Conservation (phyloP, 441 rosid genomes). For the Gossypium armourianum region DNA sequence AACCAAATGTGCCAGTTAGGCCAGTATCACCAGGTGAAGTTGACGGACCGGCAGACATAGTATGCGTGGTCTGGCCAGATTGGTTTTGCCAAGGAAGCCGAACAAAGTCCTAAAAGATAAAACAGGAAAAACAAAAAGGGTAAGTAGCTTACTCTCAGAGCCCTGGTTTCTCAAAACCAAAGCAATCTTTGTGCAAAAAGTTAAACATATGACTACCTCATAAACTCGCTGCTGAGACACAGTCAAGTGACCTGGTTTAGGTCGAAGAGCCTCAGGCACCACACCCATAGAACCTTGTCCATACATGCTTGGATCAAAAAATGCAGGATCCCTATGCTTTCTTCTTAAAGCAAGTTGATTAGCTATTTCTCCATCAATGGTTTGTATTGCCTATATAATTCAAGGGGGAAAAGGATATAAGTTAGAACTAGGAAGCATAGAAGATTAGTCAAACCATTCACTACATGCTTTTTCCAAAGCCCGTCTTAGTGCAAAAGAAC, state of each 20-base stretch:
- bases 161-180: constrained; percentile 16
- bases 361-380: constrained; percentile 81
- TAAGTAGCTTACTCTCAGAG: not conserved
- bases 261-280: constrained; percentile 83
- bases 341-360: constrained; percentile 67
- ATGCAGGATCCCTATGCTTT: constrained; percentile 80
- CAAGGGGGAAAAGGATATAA: not conserved
- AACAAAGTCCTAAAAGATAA: constrained; percentile 24
- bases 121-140: not conserved
- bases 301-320: constrained; percentile 64
- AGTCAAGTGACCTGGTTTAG: constrained; percentile 85
- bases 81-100: constrained; percentile 96
- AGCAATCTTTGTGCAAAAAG: constrained; percentile 12
- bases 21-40: constrained; percentile 43
- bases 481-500: not conserved
- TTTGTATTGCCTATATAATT: constrained; percentile 60
- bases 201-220: constrained; percentile 41
- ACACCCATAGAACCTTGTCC: constrained; percentile 65
- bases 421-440: not conserved
- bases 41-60: constrained; percentile 41
- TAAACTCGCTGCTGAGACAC: constrained; percentile 90
- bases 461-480: not conserved
- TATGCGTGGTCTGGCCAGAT: constrained; percentile 53
- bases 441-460: constrained; percentile 3
- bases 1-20: constrained; percentile 39